These are phyloP conservation scores for Pichia sp. DNA, from an alignment of 1,139 yeast genomes.

Conservation along the genomic window DNA sequence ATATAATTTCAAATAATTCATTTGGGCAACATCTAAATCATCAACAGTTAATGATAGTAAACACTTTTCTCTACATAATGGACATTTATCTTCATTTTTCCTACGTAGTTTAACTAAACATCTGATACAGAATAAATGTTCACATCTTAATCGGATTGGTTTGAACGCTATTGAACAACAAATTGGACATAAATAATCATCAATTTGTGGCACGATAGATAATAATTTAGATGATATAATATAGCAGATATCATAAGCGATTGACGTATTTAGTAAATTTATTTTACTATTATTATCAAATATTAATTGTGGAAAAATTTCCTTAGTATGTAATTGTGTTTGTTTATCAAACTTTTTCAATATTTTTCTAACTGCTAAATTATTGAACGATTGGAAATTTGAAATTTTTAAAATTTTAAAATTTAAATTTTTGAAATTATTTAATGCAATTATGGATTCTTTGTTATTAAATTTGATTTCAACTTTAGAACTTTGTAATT, in stretches of 20 bases:
- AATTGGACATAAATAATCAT: conserved; percentile 69
- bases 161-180: conserved; percentile 65
- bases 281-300: conserved; percentile 23
- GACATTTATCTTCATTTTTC: conserved; percentile 53
- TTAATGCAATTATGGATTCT: conserved; percentile 41
- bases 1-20: conserved; percentile 48
- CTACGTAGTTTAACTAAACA: conserved; percentile 64
- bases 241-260: conserved; percentile 50
- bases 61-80: conserved; percentile 56
- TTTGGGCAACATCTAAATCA: conserved; percentile 51
- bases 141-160: conserved; percentile 58
- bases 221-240: conserved; percentile 50
- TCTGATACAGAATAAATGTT: conserved; percentile 64
- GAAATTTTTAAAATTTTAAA: conserved; percentile 49
- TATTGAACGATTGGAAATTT: conserved; percentile 57
- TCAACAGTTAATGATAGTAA: conserved; percentile 52
- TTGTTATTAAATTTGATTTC: conserved; percentile 43
- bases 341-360: conserved; percentile 71
- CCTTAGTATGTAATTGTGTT: conserved; percentile 49
- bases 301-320: conserved; percentile 40
- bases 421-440: conserved; percentile 48
- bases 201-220: conserved; percentile 61
- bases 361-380: conserved; percentile 59
- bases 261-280: conserved; percentile 39
- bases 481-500: conserved; percentile 35